A percentile compares a stretch with the other conserved stretches of the same genome.
phyloP scores from a whole-genome alignment of 2,329 filamentous ascomycete genomes.

The Paecilomyces dactylethromorphus region DNA sequence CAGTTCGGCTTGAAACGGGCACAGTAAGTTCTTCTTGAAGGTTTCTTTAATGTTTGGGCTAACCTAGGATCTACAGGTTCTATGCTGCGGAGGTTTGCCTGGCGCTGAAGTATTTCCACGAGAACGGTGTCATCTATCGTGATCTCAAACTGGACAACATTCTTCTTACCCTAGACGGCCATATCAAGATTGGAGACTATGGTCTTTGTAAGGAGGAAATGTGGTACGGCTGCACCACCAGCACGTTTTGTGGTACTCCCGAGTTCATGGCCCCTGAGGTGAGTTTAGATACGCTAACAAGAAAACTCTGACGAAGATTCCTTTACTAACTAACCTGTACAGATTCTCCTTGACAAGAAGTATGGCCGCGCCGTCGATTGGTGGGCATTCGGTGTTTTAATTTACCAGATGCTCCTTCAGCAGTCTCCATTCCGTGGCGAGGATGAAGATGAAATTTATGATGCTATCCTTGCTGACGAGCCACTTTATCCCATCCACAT shows the following conservation, averaged over 20 bases:
- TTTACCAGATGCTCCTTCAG: conserved; percentile 99
- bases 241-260: conserved; percentile 98
- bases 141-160: conserved; percentile 83
- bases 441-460: conserved; percentile 98
- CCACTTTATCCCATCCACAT: conserved; percentile 98
- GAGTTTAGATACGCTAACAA: conserved; percentile 20
- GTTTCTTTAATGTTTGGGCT: neutral
- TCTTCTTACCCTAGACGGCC: conserved; percentile 84
- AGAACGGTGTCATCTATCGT: conserved; percentile 96
- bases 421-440: conserved; percentile 98
- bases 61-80: conserved; percentile 53
- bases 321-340: conserved; percentile 14
- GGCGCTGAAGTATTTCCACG: conserved; percentile 97
- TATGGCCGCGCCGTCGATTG: conserved; percentile 96
- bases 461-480: conserved; percentile 94
- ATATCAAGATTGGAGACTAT: conserved; percentile 98
- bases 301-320: neutral
- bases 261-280: conserved; percentile 99
- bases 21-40: conserved; percentile 57
- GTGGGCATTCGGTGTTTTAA: conserved; percentile 99
- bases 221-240: conserved; percentile 97
- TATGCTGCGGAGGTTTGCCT: conserved; percentile 97
- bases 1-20: conserved; percentile 94
- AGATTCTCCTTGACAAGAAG: conserved; percentile 97
- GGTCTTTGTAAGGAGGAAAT: conserved; percentile 99